Base-by-base conservation (phyloP, 768 basidiomycete genomes). In the Asterophora lycoperdoides region DNA sequence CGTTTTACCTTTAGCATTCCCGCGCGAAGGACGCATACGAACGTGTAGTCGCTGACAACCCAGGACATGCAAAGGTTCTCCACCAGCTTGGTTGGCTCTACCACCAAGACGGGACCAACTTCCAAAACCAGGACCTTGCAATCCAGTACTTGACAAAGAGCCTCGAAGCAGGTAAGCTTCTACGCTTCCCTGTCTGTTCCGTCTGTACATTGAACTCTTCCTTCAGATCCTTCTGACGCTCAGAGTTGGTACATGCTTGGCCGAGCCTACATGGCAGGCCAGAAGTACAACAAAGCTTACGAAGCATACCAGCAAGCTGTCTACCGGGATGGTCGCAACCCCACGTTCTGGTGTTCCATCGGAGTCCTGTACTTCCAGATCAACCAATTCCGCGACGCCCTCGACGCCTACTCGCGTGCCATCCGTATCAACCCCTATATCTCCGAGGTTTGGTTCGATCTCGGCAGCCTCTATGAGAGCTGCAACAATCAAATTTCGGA, bases 391-490 rank as follows among this genome's bases (percentile, higher is more conserved):
- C 92, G 94, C 44, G 96, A 99, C 62, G 95, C 95, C 2, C 84
- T 99, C 32, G 96, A 99, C 61, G 96, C 96, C 8, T 99, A 99
- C 68, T 98, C 96, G 23, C 89, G 95, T 13, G 96, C 96, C 9
- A 98, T 99, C 60, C 86, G 95, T 54, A 94, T 99, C 70, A 97
- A 98, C 64, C 96, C 96, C 0, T 98, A 95, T 74, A 97, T 99
- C 60, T 78, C 77, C 32, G 96, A 84, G 62, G 91, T 94, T 6
- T 94, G 93, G 93, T 98, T 95, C 66, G 94, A 98, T 70, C 82
- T 99, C 33, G 96, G 96, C 35, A 89, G 86, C 54, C 76, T 99
- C 0, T 99, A 99, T 64, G 96, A 99, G 69, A 89, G 87, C 56
- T 99, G 95, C 76, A 98, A 98, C 72, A 97, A 98, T 62, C 96